These are phyloP conservation scores for Plasmopara viticola DNA, from an alignment of 352 stramenopile species.

Conservation along the genomic window DNA sequence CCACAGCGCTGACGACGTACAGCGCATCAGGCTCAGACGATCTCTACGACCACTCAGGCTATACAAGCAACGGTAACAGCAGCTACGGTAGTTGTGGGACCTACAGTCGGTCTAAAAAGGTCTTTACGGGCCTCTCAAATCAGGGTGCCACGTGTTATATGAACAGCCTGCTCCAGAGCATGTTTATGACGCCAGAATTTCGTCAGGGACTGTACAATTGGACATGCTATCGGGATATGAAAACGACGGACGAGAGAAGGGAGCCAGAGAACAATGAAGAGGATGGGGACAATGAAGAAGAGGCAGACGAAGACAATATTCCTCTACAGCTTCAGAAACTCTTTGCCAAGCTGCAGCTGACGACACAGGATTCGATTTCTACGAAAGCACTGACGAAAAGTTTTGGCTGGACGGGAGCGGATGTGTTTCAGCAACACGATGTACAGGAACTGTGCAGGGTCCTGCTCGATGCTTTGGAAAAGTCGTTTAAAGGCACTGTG, in stretches of 20 bases:
- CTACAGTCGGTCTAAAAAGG: constrained; percentile 23
- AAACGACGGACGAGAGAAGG: background rate
- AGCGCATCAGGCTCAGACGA: constrained; percentile 38
- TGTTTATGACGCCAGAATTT: constrained; percentile 89
- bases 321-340: constrained; percentile 88
- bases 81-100: constrained; percentile 22
- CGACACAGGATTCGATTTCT: constrained; percentile 55
- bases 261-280: constrained; percentile 17
- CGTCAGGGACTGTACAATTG: constrained; percentile 77
- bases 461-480: constrained; percentile 88
- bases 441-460: constrained; percentile 89
- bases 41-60: constrained; percentile 46
- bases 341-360: constrained; percentile 87
- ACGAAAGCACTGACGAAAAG: constrained; percentile 87
- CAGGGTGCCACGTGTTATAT: constrained; percentile 93
- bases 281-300: constrained; percentile 31
- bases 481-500: constrained; percentile 78
- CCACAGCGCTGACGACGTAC: constrained; percentile 43
- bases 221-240: constrained; percentile 15
- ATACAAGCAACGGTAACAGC: constrained; percentile 26
- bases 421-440: constrained; percentile 90
- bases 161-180: constrained; percentile 89
- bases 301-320: constrained; percentile 73
- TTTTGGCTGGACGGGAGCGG: constrained; percentile 86
- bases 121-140: constrained; percentile 81